These are phyloP conservation scores for Clavulina sp. DNA, from an alignment of 768 basidiomycete genomes.

Conservation along the genomic window DNA sequence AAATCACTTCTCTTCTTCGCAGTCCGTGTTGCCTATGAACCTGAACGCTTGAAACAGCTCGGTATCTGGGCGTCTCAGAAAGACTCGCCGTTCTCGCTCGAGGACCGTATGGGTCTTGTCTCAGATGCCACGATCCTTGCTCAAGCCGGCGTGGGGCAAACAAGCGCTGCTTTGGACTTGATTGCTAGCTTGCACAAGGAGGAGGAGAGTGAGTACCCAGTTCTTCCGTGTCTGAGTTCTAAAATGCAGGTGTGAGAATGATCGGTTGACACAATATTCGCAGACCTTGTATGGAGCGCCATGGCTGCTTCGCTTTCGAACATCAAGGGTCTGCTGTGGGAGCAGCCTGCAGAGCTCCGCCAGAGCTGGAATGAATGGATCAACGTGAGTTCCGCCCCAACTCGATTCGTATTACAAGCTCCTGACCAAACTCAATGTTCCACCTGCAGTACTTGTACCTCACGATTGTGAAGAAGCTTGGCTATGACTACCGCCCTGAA, in stretches of 20 bases:
- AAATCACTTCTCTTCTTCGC: neutral
- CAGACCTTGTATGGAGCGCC: constrained; percentile 70
- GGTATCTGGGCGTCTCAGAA: constrained; percentile 59
- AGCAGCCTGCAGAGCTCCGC: constrained; percentile 37
- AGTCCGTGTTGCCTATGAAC: constrained; percentile 79
- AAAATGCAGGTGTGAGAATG: too few relatives aligned
- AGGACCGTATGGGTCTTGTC: constrained; percentile 84
- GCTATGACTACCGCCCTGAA: constrained; percentile 48
- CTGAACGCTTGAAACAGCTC: constrained; percentile 60
- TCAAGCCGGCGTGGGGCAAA: constrained; percentile 57
- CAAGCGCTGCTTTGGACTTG: constrained; percentile 62
- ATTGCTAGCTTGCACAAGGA: constrained; percentile 53
- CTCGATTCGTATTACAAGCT: too few relatives aligned
- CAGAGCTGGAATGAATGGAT: constrained; percentile 39
- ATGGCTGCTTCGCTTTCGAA: constrained; percentile 38
- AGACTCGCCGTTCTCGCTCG: constrained; percentile 49
- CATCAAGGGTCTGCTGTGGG: constrained; percentile 67
- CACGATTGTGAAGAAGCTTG: constrained; percentile 62
- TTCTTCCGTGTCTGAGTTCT: neutral
- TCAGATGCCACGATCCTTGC: constrained; percentile 68
- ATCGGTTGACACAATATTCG: constrained; percentile 10
- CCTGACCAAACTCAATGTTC: too few relatives aligned
- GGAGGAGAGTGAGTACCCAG: constrained; percentile 45
- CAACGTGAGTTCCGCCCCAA: constrained; percentile 30
- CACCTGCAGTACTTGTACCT: constrained; percentile 27